Evolutionary conservation across 331 rosid species (phyloP), one percentile per base, ranked within the genome.

Genomic region (Pyrus hybrid): DNA sequence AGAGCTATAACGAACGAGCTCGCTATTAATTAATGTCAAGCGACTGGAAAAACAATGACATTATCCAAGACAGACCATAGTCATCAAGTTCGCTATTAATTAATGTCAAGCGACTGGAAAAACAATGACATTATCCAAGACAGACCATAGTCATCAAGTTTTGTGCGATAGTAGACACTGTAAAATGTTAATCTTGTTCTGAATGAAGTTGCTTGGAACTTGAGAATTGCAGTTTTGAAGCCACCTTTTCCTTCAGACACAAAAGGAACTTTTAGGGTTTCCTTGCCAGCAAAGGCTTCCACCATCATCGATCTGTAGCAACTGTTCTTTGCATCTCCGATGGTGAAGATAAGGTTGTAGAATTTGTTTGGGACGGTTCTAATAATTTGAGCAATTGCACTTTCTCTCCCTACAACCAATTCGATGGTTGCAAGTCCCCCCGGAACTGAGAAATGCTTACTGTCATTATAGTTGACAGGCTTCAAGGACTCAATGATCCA

Each of bases 401-500:
- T 85, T 68, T 88, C 92, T 49, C 84, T 61, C 21, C 90, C 88
- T 4, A 84, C 85, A 21, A 84, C 84, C 14, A 88, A 76, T 43
- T 88, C 92, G 13, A 88, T 53, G 3, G 90, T 90, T 3, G 78
- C 80, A 8, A 65, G 37, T 12, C 90, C 90, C 6, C 75, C 53
- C 7, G 90, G 92, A 30, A 86, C 88, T 7, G 70, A 58, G 78
- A 88, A 88, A 80, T 88, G 90, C 72, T 77, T 82, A 8, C 13
- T 75, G 82, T 86, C 87, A 1, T 86, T 66, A 81, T 75, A 88
- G 32, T 77, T 88, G 8, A 88, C 81, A 4, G 92, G 90, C 62
- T 86, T 88, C 5, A 88, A 84, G 51, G 88, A 83, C 58, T 86
- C 90, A 14, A 88, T 47, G 33, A 83, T 84, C 92, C 90, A 86